Evolutionary conservation across 805 yeast species (phyloP).

Genomic region (Cyberlindnera mississippiensis): DNA sequence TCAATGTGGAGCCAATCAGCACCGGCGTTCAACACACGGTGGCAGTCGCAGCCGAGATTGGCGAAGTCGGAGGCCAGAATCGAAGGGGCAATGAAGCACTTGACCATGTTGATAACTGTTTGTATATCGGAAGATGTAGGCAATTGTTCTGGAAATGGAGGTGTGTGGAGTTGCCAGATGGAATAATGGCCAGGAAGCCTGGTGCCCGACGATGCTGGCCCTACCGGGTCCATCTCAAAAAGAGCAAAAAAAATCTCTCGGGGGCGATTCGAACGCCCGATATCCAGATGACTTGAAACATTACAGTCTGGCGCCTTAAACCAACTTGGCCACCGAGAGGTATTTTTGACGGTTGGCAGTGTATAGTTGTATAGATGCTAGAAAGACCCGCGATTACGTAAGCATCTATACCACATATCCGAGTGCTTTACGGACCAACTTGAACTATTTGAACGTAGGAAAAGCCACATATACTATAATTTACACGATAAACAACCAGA

Average conservation of each 20-base stretch:
- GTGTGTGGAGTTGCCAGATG: too few relatives aligned
- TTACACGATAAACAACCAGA: too few relatives aligned
- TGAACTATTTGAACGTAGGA: too few relatives aligned
- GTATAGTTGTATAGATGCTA: too few relatives aligned
- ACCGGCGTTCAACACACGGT: conserved; percentile 67
- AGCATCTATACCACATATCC: too few relatives aligned
- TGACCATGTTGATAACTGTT: conserved; percentile 47
- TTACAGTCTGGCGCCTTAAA: conserved; percentile 44
- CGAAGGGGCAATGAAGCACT: conserved; percentile 89
- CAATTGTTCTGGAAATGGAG: too few relatives aligned
- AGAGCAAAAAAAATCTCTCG: conserved; percentile 34
- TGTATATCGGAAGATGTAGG: too few relatives aligned
- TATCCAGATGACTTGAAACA: conserved; percentile 38
- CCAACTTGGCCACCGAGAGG: conserved; percentile 44
- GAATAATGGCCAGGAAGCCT: neutral
- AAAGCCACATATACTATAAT: too few relatives aligned
- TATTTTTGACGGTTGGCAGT: too few relatives aligned
- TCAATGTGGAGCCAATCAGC: conserved; percentile 98
- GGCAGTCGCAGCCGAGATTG: conserved; percentile 83
- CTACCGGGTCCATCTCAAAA: neutral
- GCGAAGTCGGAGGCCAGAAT: conserved; percentile 91
- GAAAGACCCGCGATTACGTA: too few relatives aligned
- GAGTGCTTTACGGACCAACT: too few relatives aligned
- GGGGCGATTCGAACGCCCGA: conserved; percentile 52
- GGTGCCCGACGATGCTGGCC: conserved; percentile 3